Evolutionary conservation across 2,329 filamentous ascomycete genomes (phyloP).

Genomic region (Trichophyton mentagrophytes): DNA sequence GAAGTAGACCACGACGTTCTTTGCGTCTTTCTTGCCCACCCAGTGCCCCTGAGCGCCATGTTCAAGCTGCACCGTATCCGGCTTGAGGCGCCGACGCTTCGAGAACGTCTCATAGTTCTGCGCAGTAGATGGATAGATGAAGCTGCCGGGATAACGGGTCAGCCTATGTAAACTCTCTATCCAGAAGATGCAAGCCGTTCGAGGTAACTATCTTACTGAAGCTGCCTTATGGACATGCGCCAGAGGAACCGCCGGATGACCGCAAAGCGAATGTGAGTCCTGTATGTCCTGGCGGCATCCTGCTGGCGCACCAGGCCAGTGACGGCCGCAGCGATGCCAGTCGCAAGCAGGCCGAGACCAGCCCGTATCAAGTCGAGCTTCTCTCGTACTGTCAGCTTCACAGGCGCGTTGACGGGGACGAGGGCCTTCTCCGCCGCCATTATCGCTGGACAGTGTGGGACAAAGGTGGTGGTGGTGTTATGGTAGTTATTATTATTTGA

Average conservation of each 20-base stretch:
- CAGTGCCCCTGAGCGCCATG: slow-evolving; percentile 26
- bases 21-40: slow-evolving; percentile 29
- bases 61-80: slow-evolving; percentile 21
- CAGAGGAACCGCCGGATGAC: slow-evolving; percentile 19
- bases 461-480: no score
- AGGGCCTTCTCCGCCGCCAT: neutral
- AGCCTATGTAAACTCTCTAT: neutral
- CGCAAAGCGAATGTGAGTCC: slow-evolving; percentile 24
- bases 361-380: slow-evolving; percentile 22
- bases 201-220: slow-evolving; percentile 19
- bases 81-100: slow-evolving; percentile 18
- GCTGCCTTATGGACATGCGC: slow-evolving; percentile 20
- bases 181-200: neutral
- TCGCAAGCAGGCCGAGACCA: slow-evolving; percentile 18
- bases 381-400: slow-evolving; percentile 24
- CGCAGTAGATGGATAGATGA: slow-evolving; percentile 15
- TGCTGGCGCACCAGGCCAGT: slow-evolving; percentile 29
- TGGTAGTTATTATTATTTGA: no score
- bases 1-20: slow-evolving; percentile 28
- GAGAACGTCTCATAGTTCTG: slow-evolving; percentile 19
- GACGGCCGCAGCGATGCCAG: slow-evolving; percentile 21
- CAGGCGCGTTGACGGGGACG: slow-evolving; percentile 12
- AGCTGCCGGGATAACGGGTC: neutral
- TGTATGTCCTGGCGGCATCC: slow-evolving; percentile 24
- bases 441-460: no score